Percentiles rank a stretch among this genome's conserved stretches.
Conservation (phyloP, 2,329 filamentous ascomycete genomes). For the Sclerotinia trifoliorum region DNA sequence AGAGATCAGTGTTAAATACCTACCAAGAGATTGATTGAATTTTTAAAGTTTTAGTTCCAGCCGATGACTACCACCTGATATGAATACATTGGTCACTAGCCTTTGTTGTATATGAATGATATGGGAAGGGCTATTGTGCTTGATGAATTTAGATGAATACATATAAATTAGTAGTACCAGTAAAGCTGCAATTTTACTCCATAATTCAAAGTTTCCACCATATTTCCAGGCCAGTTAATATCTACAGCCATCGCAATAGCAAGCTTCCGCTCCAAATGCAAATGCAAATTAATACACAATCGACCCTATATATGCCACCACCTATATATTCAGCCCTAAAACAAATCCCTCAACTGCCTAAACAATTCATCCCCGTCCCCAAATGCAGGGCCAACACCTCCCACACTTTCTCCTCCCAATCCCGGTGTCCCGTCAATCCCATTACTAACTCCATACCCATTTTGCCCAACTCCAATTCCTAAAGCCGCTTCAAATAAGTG, state of each 20-base stretch:
- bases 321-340: conserved; percentile 26
- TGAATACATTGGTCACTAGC: background rate
- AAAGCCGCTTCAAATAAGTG: conserved; percentile 40
- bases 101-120: background rate
- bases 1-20: background rate
- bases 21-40: background rate
- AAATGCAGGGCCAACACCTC: conserved; percentile 34
- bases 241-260: background rate
- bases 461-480: conserved; percentile 32
- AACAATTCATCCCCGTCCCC: conserved; percentile 41
- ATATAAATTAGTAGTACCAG: background rate
- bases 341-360: conserved; percentile 39
- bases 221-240: background rate
- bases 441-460: conserved; percentile 21
- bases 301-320: background rate
- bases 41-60: background rate
- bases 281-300: background rate
- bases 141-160: background rate
- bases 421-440: conserved; percentile 24
- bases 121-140: background rate
- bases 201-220: background rate
- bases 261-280: background rate
- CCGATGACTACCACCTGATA: too few relatives aligned
- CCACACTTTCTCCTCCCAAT: conserved; percentile 26
- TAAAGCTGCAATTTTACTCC: background rate